Conservation (phyloP, 1,139 yeast genomes). For the Yamadazyma friedrichii region DNA sequence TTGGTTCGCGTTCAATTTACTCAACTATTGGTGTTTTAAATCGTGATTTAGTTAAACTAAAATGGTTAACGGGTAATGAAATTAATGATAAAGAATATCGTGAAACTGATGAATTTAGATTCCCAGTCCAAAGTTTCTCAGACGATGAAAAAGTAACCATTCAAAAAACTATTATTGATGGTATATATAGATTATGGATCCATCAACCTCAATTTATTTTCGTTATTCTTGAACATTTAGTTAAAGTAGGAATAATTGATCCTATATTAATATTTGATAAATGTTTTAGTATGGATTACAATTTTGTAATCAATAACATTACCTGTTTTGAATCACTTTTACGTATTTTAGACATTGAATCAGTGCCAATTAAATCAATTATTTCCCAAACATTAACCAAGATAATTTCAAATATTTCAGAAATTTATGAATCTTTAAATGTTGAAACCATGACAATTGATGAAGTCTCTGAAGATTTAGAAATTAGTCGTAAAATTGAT, state of each 20-base stretch:
- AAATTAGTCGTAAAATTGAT: slow-evolving; percentile 28
- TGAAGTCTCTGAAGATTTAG: slow-evolving; percentile 25
- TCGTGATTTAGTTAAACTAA: slow-evolving; percentile 53
- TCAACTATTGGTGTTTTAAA: slow-evolving; percentile 75
- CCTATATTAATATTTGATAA: slow-evolving; percentile 43
- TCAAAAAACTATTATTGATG: slow-evolving; percentile 53
- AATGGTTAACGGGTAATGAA: slow-evolving; percentile 36
- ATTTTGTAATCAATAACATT: slow-evolving; percentile 41
- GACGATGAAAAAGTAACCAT: slow-evolving; percentile 28
- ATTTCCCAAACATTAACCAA: slow-evolving; percentile 10
- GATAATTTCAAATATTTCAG: slow-evolving; percentile 16
- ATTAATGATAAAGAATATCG: slow-evolving; percentile 28
- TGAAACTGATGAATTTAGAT: slow-evolving; percentile 28
- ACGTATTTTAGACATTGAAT: slow-evolving; percentile 20
- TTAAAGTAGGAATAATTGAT: slow-evolving; percentile 48
- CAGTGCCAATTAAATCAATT: slow-evolving; percentile 9
- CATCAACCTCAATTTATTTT: slow-evolving; percentile 81
- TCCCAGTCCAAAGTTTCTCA: slow-evolving; percentile 36
- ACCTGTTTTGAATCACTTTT: slow-evolving; percentile 48
- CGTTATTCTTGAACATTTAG: slow-evolving; percentile 64
- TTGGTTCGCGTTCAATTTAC: slow-evolving; percentile 87
- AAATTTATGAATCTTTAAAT: not conserved
- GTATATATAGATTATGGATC: slow-evolving; percentile 75
- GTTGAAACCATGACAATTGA: not conserved
- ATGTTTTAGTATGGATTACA: slow-evolving; percentile 35